Evolutionary conservation across 1,284 basidiomycete genomes (phyloP).

Genomic region (Ustilago loliicola): DNA sequence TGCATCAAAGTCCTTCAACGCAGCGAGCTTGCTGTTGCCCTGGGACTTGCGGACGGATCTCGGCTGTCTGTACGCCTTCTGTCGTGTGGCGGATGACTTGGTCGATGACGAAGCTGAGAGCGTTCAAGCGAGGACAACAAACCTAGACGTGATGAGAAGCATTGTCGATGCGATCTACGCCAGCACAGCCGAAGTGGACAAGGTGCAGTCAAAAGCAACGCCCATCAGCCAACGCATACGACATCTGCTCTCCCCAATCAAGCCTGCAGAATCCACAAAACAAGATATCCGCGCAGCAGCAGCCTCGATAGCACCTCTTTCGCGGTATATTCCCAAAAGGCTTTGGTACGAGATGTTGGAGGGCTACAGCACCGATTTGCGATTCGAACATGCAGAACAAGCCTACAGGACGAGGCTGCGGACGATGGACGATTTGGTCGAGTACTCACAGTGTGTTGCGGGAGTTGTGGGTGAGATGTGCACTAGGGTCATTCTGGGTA

Average conservation of each 20-base stretch:
- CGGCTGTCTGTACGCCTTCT: slow-evolving; percentile 62
- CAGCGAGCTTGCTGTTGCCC: slow-evolving; percentile 57
- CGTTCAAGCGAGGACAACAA: slow-evolving; percentile 30
- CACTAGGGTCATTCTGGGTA: slow-evolving; percentile 57
- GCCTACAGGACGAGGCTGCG: slow-evolving; percentile 18
- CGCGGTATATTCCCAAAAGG: slow-evolving; percentile 48
- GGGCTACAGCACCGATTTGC: slow-evolving; percentile 56
- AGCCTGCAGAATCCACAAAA: slow-evolving; percentile 23
- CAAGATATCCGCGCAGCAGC: slow-evolving; percentile 48
- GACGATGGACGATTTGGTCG: slow-evolving; percentile 52
- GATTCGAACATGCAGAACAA: slow-evolving; percentile 37
- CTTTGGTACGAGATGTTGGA: slow-evolving; percentile 63
- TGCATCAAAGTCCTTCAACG: slow-evolving; percentile 60
- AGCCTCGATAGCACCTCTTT: slow-evolving; percentile 52
- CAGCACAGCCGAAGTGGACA: not conserved
- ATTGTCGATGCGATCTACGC: slow-evolving; percentile 48
- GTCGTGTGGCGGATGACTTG: slow-evolving; percentile 59
- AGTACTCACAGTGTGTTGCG: slow-evolving; percentile 64
- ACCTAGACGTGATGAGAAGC: slow-evolving; percentile 32
- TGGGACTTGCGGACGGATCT: slow-evolving; percentile 66
- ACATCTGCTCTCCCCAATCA: slow-evolving; percentile 14
- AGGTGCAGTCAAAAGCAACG: not conserved
- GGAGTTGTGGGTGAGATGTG: slow-evolving; percentile 66
- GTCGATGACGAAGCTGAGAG: slow-evolving; percentile 52
- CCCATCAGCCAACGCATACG: slow-evolving; percentile 30